Evolutionary conservation across 768 basidiomycete genomes (phyloP).

Genomic region (Auricularia heimuer): DNA sequence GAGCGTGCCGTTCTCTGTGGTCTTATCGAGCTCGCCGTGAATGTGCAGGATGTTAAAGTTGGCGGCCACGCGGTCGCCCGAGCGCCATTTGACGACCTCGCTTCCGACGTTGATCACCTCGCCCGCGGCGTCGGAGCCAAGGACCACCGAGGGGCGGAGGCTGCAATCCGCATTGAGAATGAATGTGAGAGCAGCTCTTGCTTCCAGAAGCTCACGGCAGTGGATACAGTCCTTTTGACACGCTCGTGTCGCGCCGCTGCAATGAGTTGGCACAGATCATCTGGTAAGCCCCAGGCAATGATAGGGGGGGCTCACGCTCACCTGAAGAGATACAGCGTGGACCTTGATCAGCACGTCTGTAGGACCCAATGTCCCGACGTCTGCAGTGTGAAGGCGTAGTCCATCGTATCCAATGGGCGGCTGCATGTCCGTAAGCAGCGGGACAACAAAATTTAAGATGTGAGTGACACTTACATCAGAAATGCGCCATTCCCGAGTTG

Average conservation of each 20-base stretch:
- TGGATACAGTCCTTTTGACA: not conserved
- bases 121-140: conserved; percentile 8
- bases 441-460: not conserved
- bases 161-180: not conserved
- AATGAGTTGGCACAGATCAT: not conserved
- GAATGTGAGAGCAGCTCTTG: not conserved
- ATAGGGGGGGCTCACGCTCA: not conserved
- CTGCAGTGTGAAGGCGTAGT: not conserved
- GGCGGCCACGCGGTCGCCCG: conserved; percentile 8
- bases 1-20: not conserved
- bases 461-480: not conserved
- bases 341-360: not conserved
- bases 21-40: not conserved
- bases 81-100: conserved; percentile 4
- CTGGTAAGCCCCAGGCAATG: not conserved
- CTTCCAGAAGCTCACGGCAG: not conserved
- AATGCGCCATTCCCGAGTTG: not conserved
- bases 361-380: not conserved
- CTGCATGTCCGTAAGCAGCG: not conserved
- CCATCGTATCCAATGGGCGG: not conserved
- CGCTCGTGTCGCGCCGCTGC: not conserved
- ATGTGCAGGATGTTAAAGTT: conserved; percentile 7
- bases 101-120: conserved; percentile 3
- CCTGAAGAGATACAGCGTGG: not conserved
- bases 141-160: not conserved